phyloP scores from a whole-genome alignment of 495 filamentous ascomycete species.

The Arthonia radiata region DNA sequence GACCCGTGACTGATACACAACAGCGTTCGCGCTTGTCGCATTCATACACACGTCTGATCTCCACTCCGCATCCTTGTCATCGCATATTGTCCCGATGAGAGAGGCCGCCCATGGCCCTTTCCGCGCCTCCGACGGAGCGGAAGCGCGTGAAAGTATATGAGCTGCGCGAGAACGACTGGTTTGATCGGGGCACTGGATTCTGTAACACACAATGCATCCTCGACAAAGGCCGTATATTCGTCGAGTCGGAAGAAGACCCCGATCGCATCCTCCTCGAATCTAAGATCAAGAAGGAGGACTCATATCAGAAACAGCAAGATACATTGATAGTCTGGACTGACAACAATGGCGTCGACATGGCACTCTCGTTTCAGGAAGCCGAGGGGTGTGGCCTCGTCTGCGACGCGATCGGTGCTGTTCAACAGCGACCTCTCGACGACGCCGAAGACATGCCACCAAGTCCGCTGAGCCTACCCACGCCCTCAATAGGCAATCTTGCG shows the following conservation, averaged over 20 bases:
- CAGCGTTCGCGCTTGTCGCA: no score
- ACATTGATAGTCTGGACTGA: slow-evolving; percentile 98
- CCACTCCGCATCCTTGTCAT: no score
- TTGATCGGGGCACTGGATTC: slow-evolving; percentile 89
- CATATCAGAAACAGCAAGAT: slow-evolving; percentile 97
- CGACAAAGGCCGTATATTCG: slow-evolving; percentile 69
- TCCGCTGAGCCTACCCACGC: slow-evolving; percentile 46
- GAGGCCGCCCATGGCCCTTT: slow-evolving; percentile 45
- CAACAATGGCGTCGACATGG: slow-evolving; percentile 71
- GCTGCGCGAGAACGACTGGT: slow-evolving; percentile 96
- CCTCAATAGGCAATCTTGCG: slow-evolving; percentile 50
- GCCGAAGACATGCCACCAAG: slow-evolving; percentile 37
- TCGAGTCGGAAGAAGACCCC: slow-evolving; percentile 81
- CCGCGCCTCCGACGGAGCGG: slow-evolving; percentile 59
- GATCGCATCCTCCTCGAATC: slow-evolving; percentile 66
- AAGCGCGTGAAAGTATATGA: slow-evolving; percentile 99
- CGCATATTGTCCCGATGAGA: background rate
- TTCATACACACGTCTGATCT: no score
- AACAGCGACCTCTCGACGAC: slow-evolving; percentile 82
- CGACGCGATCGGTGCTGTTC: slow-evolving; percentile 15
- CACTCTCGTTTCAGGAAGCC: slow-evolving; percentile 91
- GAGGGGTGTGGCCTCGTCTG: slow-evolving; percentile 86
- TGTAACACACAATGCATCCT: slow-evolving; percentile 63
- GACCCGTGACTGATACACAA: no score
- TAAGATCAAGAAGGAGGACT: slow-evolving; percentile 79